Base-by-base conservation (phyloP, 2,329 filamentous ascomycete species). In the Eutypa lata region DNA sequence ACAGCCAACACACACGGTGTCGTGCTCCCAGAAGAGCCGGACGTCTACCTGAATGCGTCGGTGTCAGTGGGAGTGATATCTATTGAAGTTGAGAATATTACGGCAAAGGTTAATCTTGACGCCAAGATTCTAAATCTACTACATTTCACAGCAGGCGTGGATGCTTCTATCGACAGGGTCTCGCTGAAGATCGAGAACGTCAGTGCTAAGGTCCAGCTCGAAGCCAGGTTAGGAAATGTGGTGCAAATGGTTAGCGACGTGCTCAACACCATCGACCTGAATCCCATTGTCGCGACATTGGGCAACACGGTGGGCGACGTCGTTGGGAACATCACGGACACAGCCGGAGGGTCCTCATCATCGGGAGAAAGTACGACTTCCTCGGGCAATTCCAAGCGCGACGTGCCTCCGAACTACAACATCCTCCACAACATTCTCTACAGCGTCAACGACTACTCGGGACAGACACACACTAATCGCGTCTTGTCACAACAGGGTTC, bases 71-170 rank as follows among this genome's bases (percentile, higher is more conserved):
- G 80, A 56, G 76, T 81, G 62, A 85, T 86, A 68, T 73, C 75
- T 64, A 76, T 86, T 52, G 73, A 78, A 47, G 82, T 85, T 13
- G 72, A 80, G 54, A 84, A 85, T 61, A 73, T 85, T 51, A 82
- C 79, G 1, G 82, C 82, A 49, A 82, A 83, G 62, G 75, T 83
- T 66, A 85, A 83, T 62, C 72, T 84, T 31, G 79, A 83, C 55
- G 80, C 80, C 5, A 77, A 83, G 63, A 81, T 85, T 10, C 72
- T 84, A 40, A 75, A 77, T 55, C 72, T 86, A 44, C 76, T 86
- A 44, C 71, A 77, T 52, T 84, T 86, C 73, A 83, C 78, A 58
- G 83, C 83, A 2, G 83, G 82, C 45, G 82, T 86, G 37, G 79
- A 82, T 62, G 73, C 80, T 2, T 78, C 74, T 48, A 80, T 86